A percentile compares a stretch with the other conserved stretches of the same genome.
These are phyloP conservation scores for Dysphania ambrosioides DNA, from an alignment of 148 eudicot species.

Conservation along the genomic window DNA sequence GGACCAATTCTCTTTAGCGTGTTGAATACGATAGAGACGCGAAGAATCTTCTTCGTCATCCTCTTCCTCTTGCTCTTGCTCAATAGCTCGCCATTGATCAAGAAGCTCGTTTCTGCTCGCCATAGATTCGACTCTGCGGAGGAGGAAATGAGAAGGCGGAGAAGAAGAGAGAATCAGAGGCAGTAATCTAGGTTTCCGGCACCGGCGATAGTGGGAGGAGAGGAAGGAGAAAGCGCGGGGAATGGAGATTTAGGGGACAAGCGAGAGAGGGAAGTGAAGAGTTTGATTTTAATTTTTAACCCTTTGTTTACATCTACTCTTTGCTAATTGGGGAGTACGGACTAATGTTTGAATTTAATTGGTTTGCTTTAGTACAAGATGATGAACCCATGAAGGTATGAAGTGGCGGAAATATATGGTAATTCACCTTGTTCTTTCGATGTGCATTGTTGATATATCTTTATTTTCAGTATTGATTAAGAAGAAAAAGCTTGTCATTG, in stretches of 20 bases:
- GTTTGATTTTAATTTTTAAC: background rate
- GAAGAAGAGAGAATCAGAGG: background rate
- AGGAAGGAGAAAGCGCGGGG: slow-evolving; percentile 7
- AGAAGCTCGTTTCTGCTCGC: slow-evolving; percentile 49
- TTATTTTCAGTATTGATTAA: no score
- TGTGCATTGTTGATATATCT: no score
- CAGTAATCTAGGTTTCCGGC: slow-evolving; percentile 11
- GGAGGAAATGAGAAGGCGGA: background rate
- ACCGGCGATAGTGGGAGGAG: background rate
- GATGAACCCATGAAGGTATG: no score
- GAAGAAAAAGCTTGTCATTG: no score
- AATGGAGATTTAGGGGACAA: slow-evolving; percentile 15
- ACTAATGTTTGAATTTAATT: no score
- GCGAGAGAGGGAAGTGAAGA: background rate
- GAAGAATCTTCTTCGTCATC: slow-evolving; percentile 24
- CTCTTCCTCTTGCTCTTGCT: slow-evolving; percentile 45
- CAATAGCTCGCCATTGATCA: slow-evolving; percentile 81
- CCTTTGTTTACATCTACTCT: no score
- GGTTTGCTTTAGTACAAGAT: no score
- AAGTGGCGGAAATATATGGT: no score
- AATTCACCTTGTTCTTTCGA: no score
- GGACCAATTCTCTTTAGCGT: slow-evolving; percentile 69
- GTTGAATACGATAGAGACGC: slow-evolving; percentile 45
- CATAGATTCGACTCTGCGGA: slow-evolving; percentile 18
- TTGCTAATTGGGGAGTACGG: no score